Conservation (phyloP, 139 green algal genomes). For the Micractinium conductrix region DNA sequence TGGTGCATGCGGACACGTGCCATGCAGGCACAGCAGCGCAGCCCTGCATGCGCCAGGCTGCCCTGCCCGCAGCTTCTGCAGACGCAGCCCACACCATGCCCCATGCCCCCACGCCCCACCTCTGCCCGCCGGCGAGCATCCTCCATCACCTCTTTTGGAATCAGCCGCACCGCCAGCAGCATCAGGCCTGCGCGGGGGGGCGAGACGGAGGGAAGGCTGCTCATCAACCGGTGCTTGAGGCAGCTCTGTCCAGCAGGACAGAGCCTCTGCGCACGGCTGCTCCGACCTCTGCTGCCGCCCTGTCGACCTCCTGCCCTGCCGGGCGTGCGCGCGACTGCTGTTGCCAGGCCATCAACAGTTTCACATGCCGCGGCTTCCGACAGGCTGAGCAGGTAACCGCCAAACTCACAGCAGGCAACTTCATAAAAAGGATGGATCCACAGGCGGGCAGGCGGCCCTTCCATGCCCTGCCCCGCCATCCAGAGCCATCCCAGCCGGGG, state of each 20-base stretch:
- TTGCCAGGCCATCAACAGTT: too few relatives aligned
- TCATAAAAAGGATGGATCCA: background rate
- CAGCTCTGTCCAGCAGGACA: too few relatives aligned
- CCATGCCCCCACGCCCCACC: background rate
- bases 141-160: slow-evolving; percentile 7
- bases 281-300: too few relatives aligned
- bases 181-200: background rate
- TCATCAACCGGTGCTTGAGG: background rate
- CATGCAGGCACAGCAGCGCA: background rate
- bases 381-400: too few relatives aligned
- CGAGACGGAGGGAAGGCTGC: background rate
- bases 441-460: background rate
- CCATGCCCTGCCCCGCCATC: too few relatives aligned
- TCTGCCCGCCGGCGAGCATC: background rate
- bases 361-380: too few relatives aligned
- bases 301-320: too few relatives aligned
- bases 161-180: slow-evolving; percentile 1
- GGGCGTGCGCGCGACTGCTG: too few relatives aligned
- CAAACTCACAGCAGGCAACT: background rate
- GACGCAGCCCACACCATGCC: background rate
- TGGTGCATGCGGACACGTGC: background rate
- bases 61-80: too few relatives aligned
- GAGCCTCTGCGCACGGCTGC: background rate
- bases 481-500: background rate
- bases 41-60: background rate